Base-by-base conservation (phyloP, 148 eudicot genomes). In the Drosera capensis region DNA sequence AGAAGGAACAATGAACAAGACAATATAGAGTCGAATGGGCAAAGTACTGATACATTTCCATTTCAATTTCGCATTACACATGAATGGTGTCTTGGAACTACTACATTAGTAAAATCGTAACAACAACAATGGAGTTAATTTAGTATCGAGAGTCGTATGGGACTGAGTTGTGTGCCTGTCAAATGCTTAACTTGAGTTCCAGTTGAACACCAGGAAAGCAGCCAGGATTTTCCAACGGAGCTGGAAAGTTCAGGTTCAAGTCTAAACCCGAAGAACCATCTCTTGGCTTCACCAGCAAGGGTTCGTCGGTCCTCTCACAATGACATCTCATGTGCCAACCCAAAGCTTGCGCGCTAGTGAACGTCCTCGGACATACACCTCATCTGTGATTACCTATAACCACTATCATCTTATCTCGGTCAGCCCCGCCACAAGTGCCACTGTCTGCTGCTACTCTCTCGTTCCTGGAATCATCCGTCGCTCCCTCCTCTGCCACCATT, bases 291-390 rank as follows among this genome's bases (percentile, higher is more conserved):
- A n/a, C n/a, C n/a, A n/a, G n/a, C n/a, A n/a, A n/a, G n/a, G n/a
- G n/a, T 34, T 34, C 38, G 38, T 15, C 62, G 17, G 28, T 53
- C 46, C 58, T 75, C 57, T 80, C 95, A 78, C 77, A 80, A 12
- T 85, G 92, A 40, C 74, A 68, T 66, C 92, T 78, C 77, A 68
- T 78, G 58, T 80, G 95, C 3, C 86, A 86, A 20, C 92, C 92
- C 36, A 85, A 59, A 8, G 92, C 95, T 48, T 80, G 95, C 3
- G 92, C 95, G 41, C 74, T 77, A 1, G 92, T 49, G 45, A 85
- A 85, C 15, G 78, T 78, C 70, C 77, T 68, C 1, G 55, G 51
- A 46, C 95, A 85, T 14, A 85, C 45, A 14, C 66, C 43, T 45
- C 95, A 80, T 42, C 25, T 65, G 45, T 80, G 86, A n/a, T n/a